phyloP scores from a whole-genome alignment of 352 stramenopile genomes.

The Albugo candida region DNA sequence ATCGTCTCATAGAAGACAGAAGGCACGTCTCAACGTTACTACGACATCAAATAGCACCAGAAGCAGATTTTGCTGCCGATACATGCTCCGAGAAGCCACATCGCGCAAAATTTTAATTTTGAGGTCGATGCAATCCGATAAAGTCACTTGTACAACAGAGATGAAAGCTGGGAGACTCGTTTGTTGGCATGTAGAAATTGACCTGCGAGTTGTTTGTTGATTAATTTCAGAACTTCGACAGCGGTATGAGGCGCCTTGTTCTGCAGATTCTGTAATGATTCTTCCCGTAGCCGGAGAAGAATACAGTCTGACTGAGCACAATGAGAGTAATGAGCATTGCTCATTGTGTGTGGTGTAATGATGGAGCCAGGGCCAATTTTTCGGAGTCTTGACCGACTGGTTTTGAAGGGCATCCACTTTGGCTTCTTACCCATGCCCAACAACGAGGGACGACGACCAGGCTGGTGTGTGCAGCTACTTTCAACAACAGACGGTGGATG shows the following conservation, averaged over 20 bases:
- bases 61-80: too few relatives aligned
- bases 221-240: constrained; percentile 50
- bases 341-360: constrained; percentile 33
- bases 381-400: constrained; percentile 29
- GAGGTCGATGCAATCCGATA: too few relatives aligned
- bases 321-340: constrained; percentile 22
- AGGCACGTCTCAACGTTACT: too few relatives aligned
- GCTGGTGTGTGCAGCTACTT: not conserved
- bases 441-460: constrained; percentile 12
- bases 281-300: constrained; percentile 30
- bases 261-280: constrained; percentile 37
- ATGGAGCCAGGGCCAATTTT: constrained; percentile 62
- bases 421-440: constrained; percentile 22
- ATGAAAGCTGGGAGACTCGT: constrained; percentile 54
- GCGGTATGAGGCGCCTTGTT: constrained; percentile 34
- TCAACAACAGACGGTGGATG: too few relatives aligned
- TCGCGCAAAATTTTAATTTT: too few relatives aligned
- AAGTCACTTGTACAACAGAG: constrained; percentile 25
- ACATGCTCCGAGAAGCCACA: too few relatives aligned
- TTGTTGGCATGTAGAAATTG: constrained; percentile 57
- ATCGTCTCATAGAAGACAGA: too few relatives aligned
- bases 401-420: constrained; percentile 47
- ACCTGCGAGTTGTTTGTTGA: constrained; percentile 33
- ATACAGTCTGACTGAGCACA: constrained; percentile 44
- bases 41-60: too few relatives aligned